phyloP scores from a whole-genome alignment of 495 filamentous ascomycete genomes.

The Lindgomyces ingoldianus region DNA sequence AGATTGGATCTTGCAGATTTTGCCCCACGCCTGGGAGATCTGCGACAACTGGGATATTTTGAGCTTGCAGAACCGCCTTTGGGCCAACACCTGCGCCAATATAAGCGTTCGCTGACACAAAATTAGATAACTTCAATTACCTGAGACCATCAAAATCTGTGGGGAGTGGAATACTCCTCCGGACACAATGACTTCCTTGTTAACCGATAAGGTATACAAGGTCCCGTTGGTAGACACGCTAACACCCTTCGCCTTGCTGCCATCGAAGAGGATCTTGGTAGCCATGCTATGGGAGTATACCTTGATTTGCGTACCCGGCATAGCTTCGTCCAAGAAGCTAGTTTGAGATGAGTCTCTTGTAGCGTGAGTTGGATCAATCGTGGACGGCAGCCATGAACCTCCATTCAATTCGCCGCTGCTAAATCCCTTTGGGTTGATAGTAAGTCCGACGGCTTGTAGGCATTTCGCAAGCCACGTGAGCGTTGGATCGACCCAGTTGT shows the following conservation, averaged over 20 bases:
- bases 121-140: slow-evolving; percentile 15
- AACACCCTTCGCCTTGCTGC: slow-evolving; percentile 45
- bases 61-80: slow-evolving; percentile 23
- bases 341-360: slow-evolving; percentile 35
- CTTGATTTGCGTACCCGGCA: neutral
- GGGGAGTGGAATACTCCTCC: slow-evolving; percentile 45
- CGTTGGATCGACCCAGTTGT: slow-evolving; percentile 31
- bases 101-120: neutral
- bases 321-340: slow-evolving; percentile 17
- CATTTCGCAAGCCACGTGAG: slow-evolving; percentile 44
- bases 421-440: slow-evolving; percentile 38
- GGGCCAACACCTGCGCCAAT: slow-evolving; percentile 33
- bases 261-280: slow-evolving; percentile 46
- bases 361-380: slow-evolving; percentile 36
- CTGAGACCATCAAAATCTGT: slow-evolving; percentile 42
- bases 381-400: slow-evolving; percentile 37
- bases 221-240: slow-evolving; percentile 39
- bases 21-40: slow-evolving; percentile 56
- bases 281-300: slow-evolving; percentile 36
- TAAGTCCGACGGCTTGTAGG: slow-evolving; percentile 44
- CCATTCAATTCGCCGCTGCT: slow-evolving; percentile 46
- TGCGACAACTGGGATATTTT: slow-evolving; percentile 42
- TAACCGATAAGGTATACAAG: slow-evolving; percentile 44
- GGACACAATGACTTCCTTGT: slow-evolving; percentile 44
- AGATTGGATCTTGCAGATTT: slow-evolving; percentile 53